phyloP scores from a whole-genome alignment of 805 yeast species.

The Metschnikowia amazonensis region DNA sequence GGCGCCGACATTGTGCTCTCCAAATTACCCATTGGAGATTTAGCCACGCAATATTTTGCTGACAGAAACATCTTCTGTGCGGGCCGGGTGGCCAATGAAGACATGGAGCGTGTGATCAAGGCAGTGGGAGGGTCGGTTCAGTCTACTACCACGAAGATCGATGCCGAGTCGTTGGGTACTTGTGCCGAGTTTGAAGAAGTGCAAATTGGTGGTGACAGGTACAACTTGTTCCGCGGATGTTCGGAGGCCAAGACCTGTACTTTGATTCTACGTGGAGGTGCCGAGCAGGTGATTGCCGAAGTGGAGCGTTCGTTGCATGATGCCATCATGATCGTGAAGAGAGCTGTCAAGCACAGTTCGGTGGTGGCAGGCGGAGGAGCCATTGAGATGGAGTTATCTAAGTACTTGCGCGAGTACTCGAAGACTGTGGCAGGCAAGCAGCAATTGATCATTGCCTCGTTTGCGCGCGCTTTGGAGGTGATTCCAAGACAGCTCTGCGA shows the following conservation, averaged over 20 bases:
- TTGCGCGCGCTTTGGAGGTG: constrained; percentile 90
- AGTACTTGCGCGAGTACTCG: constrained; percentile 79
- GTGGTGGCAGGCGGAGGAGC: constrained; percentile 99
- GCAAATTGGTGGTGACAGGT: constrained; percentile 95
- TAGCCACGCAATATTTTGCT: constrained; percentile 98
- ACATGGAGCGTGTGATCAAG: constrained; percentile 84
- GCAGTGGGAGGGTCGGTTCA: constrained; percentile 94
- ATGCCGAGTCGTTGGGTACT: constrained; percentile 53
- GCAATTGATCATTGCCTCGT: constrained; percentile 87
- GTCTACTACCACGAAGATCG: constrained; percentile 66
- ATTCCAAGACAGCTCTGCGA: constrained; percentile 98
- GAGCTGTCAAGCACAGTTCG: constrained; percentile 81
- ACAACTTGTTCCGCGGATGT: constrained; percentile 88
- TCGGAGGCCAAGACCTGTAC: constrained; percentile 93
- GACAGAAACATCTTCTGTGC: constrained; percentile 96
- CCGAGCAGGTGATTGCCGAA: constrained; percentile 96
- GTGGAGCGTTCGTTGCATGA: constrained; percentile 97
- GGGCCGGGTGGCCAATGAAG: constrained; percentile 86
- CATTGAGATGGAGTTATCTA: constrained; percentile 94
- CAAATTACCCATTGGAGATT: constrained; percentile 93
- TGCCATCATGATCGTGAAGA: constrained; percentile 96
- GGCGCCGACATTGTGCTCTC: constrained; percentile 94
- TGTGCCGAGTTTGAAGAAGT: constrained; percentile 75
- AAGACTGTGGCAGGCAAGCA: constrained; percentile 92
- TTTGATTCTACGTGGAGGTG: constrained; percentile 90